Percentiles rank a stretch among this genome's conserved stretches.
Conservation (phyloP, 1,139 yeast species). For the Hemisphaericaspora lyxosophila region DNA sequence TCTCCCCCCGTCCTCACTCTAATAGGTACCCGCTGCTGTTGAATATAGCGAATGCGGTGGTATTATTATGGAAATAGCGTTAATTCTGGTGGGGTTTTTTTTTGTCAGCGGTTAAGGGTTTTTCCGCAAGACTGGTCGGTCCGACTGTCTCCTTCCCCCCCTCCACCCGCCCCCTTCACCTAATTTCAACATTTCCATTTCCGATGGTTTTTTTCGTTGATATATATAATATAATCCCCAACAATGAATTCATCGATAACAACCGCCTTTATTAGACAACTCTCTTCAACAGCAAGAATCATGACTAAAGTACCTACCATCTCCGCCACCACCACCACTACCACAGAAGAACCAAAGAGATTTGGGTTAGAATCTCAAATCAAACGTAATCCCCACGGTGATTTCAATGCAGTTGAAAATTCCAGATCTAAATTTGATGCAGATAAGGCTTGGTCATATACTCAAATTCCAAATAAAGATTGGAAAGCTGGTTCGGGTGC, state of each 20-base stretch:
- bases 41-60: too few species aligned
- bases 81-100: too few species aligned
- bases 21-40: too few species aligned
- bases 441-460: conserved; percentile 18
- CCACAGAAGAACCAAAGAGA: conserved; percentile 12
- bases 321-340: neutral
- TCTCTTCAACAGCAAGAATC: neutral
- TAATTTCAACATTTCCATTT: too few species aligned
- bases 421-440: conserved; percentile 25
- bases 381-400: conserved; percentile 24
- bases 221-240: too few species aligned
- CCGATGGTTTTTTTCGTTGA: too few species aligned
- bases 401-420: conserved; percentile 25
- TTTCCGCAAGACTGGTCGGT: too few species aligned
- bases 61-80: too few species aligned
- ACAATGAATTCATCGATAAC: neutral
- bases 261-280: neutral
- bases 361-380: conserved; percentile 17
- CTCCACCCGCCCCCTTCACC: too few species aligned
- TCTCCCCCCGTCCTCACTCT: too few species aligned
- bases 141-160: too few species aligned
- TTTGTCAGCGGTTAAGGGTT: too few species aligned
- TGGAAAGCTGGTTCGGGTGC: conserved; percentile 58
- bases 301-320: neutral
- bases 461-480: conserved; percentile 25